Base-by-base conservation (phyloP, 768 basidiomycete genomes). In the Bullera alba region DNA sequence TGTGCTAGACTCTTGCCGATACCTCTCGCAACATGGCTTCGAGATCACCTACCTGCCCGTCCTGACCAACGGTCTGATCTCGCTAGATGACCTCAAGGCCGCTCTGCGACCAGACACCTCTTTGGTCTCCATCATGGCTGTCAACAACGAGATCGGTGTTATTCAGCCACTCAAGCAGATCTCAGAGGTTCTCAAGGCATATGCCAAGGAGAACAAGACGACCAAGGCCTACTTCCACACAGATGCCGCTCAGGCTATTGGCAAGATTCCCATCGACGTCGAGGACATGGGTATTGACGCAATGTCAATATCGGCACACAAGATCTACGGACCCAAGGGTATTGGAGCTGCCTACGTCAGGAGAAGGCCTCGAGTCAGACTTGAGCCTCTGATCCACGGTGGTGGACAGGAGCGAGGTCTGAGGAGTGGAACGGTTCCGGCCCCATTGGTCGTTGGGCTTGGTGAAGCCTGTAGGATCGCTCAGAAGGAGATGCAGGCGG, bases 81-180 rank as follows among this genome's bases (percentile, higher is more conserved):
- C 81, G 26, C 76, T 99, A 46, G 76, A 82, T 16, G 82, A 81
- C 7, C 81, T 99, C 27, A 87, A 90, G 65, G 80, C 79, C 1
- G 85, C 91, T 30, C 90, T 99, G 51, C 83, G 89, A 27, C 90
- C 91, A 7, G 89, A 91, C 45, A 91, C 89, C 12, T 87, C 86
- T 1, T 76, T 97, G n/a, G 83, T 99, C 38, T 93, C 91, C 12
- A 84, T 99, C 70, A 99, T 99, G 95, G 81, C 87, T 16, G 95
- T 99, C 52, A 99, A 99, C 77, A 99, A 99, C 74, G 95, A 99
- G 75, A 97, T 91, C 3, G 95, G 95, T 21, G 92, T 96, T 57
- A 95, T 99, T 48, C 95, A 97, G 68, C 95, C 95, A 2, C 78
- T 97, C 56, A 85, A 87, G 69, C 90, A 96, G 70, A 99, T 99